Conservation (phyloP, 495 filamentous ascomycete species). For the Talaromyces thailandensis region DNA sequence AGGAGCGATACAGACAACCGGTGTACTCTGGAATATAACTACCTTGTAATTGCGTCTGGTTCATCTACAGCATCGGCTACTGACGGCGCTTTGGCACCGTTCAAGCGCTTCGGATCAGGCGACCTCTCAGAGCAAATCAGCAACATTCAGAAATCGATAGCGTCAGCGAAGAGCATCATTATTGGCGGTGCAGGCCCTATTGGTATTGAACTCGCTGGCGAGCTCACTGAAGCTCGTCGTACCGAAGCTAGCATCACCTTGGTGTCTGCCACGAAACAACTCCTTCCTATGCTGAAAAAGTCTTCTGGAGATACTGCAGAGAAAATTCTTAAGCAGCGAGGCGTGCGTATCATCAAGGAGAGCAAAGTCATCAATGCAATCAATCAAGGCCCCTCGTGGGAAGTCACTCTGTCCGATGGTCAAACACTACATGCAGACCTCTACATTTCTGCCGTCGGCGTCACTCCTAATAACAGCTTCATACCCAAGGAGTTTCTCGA, state of each 20-base stretch:
- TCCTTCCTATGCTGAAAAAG: slow-evolving; percentile 25
- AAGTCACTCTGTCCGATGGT: slow-evolving; percentile 32
- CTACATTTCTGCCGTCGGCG: slow-evolving; percentile 55
- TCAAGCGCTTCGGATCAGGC: slow-evolving; percentile 38
- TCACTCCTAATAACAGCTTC: slow-evolving; percentile 53
- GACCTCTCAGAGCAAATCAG: slow-evolving; percentile 32
- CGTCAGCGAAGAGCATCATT: slow-evolving; percentile 47
- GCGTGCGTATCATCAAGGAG: slow-evolving; percentile 8
- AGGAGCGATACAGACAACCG: slow-evolving; percentile 11
- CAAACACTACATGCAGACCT: slow-evolving; percentile 40
- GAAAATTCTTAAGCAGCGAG: slow-evolving; percentile 16
- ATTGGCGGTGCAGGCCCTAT: slow-evolving; percentile 60
- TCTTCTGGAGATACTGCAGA: slow-evolving; percentile 17
- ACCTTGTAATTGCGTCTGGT: slow-evolving; percentile 45
- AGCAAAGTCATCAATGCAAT: slow-evolving; percentile 15
- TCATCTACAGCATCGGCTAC: slow-evolving; percentile 35
- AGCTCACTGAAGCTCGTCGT: slow-evolving; percentile 42
- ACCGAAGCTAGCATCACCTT: slow-evolving; percentile 36
- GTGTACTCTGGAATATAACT: slow-evolving; percentile 35
- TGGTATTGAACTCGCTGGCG: slow-evolving; percentile 55
- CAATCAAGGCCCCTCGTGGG: slow-evolving; percentile 13
- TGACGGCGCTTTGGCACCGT: slow-evolving; percentile 35
- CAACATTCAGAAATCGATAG: slow-evolving; percentile 34
- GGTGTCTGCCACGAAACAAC: slow-evolving; percentile 22
- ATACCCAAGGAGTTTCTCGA: slow-evolving; percentile 42